These are phyloP conservation scores for Cyberlindnera mrakii DNA, from an alignment of 805 yeast species.

Conservation along the genomic window DNA sequence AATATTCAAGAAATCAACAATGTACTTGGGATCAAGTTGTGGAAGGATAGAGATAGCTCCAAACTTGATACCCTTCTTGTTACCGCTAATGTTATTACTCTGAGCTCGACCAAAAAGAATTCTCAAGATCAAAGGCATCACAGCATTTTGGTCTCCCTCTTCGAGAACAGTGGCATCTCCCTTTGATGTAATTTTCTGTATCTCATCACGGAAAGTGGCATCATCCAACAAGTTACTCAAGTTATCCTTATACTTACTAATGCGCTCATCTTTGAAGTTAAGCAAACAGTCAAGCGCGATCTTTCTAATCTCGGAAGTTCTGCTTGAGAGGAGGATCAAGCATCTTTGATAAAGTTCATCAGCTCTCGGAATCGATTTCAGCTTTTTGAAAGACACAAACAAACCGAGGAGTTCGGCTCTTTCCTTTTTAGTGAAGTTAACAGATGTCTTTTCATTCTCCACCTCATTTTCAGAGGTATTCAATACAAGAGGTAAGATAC, in stretches of 20 bases:
- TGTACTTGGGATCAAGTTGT: constrained; percentile 43
- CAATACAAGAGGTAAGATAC: constrained; percentile 54
- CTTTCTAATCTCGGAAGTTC: constrained; percentile 58
- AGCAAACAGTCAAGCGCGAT: constrained; percentile 65
- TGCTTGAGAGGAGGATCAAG: constrained; percentile 53
- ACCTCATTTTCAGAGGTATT: constrained; percentile 18
- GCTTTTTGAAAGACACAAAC: constrained; percentile 57
- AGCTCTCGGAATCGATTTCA: constrained; percentile 47
- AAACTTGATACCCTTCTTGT: constrained; percentile 63
- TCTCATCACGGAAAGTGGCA: constrained; percentile 78
- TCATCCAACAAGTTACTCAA: constrained; percentile 75
- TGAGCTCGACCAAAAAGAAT: constrained; percentile 86
- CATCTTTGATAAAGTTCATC: constrained; percentile 49
- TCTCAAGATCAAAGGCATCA: constrained; percentile 71
- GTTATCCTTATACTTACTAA: constrained; percentile 68
- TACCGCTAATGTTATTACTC: constrained; percentile 57
- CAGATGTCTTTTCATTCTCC: neutral
- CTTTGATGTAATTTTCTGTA: constrained; percentile 53
- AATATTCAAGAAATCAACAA: constrained; percentile 54
- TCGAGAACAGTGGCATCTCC: constrained; percentile 51
- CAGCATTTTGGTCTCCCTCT: constrained; percentile 45
- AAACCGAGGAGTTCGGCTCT: constrained; percentile 53
- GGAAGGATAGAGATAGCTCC: constrained; percentile 65
- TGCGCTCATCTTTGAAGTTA: constrained; percentile 50
- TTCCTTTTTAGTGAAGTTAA: constrained; percentile 44